Evolutionary conservation across 2,329 filamentous ascomycete genomes (phyloP), one percentile per base, ranked within the genome.

Genomic region (Daldinia sp.): DNA sequence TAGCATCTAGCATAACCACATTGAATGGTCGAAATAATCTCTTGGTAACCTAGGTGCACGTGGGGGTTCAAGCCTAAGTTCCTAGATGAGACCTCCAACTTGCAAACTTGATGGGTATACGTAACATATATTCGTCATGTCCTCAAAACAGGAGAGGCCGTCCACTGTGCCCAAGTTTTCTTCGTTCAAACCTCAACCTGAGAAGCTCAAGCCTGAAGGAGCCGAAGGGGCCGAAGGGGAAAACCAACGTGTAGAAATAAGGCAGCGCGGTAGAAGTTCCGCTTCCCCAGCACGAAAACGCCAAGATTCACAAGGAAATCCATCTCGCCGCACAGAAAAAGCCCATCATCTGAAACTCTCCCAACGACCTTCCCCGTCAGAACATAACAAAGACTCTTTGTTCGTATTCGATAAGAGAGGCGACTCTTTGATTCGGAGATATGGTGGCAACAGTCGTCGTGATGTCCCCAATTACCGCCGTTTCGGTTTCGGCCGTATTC

Each of bases 361-460:
- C n/a, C 64, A 69, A 19, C 63, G 50, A 27, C 51, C 64, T 15
- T 34, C 58, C 4, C 51, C 51, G 2, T 55, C 34, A 51, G 58
- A 49, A 23, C 50, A 58, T 21, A 63, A 56, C 37, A 59, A 15
- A 4, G 51, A 69, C 63, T 73, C 71, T 35, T 73, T 83, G 3
- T 94, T 86, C 74, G 70, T 86, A 43, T 71, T 91, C 52, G 94
- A 98, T 76, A 86, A 81, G 39, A 88, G 87, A 71, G 94, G 94
- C 0, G 94, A 98, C 71, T 80, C 83, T 3, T 83, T 93, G 48
- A 93, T 95, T 67, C 76, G 90, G 43, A 84, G 84, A 23, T 97
- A 94, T 74, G 92, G 91, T 1, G 84, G 86, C 25, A 83, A 91
- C 35, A 88, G 97, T 73, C 86, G 86, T 32, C 91, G 90, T 67